Base-by-base conservation (phyloP, 2,329 filamentous ascomycete genomes). In the Aureobasidium sp. region DNA sequence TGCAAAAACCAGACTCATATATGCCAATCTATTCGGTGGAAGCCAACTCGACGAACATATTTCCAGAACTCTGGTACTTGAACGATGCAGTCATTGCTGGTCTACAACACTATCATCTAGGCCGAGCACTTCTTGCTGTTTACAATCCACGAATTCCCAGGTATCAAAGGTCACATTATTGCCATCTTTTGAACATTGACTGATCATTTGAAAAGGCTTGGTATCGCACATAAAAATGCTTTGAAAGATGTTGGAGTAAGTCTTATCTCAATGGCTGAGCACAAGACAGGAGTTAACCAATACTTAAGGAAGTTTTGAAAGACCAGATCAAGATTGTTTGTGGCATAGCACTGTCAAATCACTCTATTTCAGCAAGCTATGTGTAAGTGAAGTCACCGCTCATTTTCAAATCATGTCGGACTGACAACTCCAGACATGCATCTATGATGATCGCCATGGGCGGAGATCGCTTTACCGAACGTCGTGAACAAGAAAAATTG, bases 61-160 rank as follows among this genome's bases (percentile, higher is more conserved):
- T 84, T 58, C 80, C 81, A 0, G 74, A 80, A 45, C 71, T 82
- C 2, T 79, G 78, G 70, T 79, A 80, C 60, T 68, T 79, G 12
- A 76, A 74, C 39, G 76, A 77, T 75, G 81, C 60, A 69, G 75
- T 78, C 3, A 38, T 50, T 6, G 78, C 80, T 6, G 81, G 80
- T 0, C 69, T 80, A 12, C 80, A 81, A 49, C 80, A 84, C 62
- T 75, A 79, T 58, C 75, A 81, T 53, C 70, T 84, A 2, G 78
- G 79, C 0, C 71, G 74, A 37, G 74, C 83, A 6, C 74, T 84
- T 21, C 70, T 84, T 1, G 68, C 74, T 17, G 76, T 76, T 19
- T 79, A 80, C 57, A 75, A 83, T 60, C 79, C 78, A 0, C 74
- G 68, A 6, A 67, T 77, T 2, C 79, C 78, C 0, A 70, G 71